A percentile compares a stretch with the other conserved stretches of the same genome.
Evolutionary conservation across 129 eudicot species (phyloP).

Genomic region (Sambucus nigra): DNA sequence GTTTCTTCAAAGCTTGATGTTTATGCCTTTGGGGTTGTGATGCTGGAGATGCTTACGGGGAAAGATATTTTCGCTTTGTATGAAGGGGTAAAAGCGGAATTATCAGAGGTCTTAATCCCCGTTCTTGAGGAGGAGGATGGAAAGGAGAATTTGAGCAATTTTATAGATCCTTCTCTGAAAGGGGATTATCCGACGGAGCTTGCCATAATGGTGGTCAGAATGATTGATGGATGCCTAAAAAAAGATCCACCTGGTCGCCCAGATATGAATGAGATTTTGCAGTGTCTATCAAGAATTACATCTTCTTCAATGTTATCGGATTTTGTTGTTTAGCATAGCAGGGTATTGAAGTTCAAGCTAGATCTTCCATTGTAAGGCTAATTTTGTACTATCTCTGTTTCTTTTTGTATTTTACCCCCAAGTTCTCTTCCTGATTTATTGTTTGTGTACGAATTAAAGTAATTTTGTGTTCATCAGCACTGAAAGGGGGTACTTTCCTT

Average conservation of each 20-base stretch:
- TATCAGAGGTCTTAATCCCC: conserved; percentile 37
- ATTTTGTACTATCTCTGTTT: neutral
- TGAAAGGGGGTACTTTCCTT: too few relatives aligned
- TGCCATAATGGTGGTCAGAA: conserved; percentile 27
- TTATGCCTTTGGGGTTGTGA: conserved; percentile 72
- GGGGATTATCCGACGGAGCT: conserved; percentile 54
- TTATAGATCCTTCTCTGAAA: conserved; percentile 54
- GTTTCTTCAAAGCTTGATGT: conserved; percentile 83
- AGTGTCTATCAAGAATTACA: conserved; percentile 47
- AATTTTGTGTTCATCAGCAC: too few relatives aligned
- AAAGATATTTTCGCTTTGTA: conserved; percentile 40
- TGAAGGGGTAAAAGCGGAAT: conserved; percentile 35
- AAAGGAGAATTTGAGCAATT: conserved; percentile 19
- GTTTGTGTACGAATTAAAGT: neutral
- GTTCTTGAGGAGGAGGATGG: conserved; percentile 34
- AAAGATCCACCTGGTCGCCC: conserved; percentile 65
- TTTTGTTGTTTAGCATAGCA: conserved; percentile 15
- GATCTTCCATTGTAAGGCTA: neutral
- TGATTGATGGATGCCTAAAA: conserved; percentile 48
- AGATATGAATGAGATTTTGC: conserved; percentile 57
- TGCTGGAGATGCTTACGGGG: conserved; percentile 79
- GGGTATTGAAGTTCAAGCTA: neutral
- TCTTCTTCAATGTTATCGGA: conserved; percentile 33
- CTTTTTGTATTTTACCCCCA: neutral
- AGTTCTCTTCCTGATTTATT: neutral